Percentiles rank a stretch among this genome's conserved stretches.
phyloP scores from a whole-genome alignment of 495 filamentous ascomycete species.

The Aspergillus leporis region DNA sequence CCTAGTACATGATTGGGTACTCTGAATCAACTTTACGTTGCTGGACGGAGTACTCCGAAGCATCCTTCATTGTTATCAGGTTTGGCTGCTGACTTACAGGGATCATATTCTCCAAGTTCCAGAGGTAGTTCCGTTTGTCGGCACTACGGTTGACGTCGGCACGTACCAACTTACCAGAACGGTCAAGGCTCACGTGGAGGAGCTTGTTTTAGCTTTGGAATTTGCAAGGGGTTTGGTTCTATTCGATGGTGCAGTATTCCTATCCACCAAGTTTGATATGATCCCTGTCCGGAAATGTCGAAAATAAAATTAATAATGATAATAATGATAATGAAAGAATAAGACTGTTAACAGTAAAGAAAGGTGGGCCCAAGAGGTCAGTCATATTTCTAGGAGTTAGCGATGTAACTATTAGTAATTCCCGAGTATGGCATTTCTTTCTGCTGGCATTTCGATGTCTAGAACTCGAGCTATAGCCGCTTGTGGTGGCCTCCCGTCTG shows the following conservation, averaged over 20 bases:
- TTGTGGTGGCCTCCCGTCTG: too few relatives aligned
- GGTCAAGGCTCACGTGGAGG: conserved; percentile 14
- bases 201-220: conserved; percentile 3
- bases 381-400: not conserved
- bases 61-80: not conserved
- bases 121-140: conserved; percentile 16
- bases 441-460: too few relatives aligned
- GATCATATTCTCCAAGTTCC: conserved; percentile 7
- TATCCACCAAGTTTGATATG: not conserved
- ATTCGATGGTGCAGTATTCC: not conserved
- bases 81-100: not conserved
- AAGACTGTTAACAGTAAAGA: not conserved
- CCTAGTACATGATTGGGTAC: not conserved
- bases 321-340: not conserved
- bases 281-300: not conserved
- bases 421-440: too few relatives aligned
- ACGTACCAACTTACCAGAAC: not conserved
- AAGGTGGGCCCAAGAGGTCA: not conserved
- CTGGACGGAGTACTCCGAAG: not conserved
- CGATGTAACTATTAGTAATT: not conserved
- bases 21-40: not conserved
- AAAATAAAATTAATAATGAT: not conserved
- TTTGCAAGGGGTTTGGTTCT: not conserved
- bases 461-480: too few relatives aligned
- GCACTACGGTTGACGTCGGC: conserved; percentile 6